phyloP scores from a whole-genome alignment of 1,284 basidiomycete genomes.

The Puccinia hordei region DNA sequence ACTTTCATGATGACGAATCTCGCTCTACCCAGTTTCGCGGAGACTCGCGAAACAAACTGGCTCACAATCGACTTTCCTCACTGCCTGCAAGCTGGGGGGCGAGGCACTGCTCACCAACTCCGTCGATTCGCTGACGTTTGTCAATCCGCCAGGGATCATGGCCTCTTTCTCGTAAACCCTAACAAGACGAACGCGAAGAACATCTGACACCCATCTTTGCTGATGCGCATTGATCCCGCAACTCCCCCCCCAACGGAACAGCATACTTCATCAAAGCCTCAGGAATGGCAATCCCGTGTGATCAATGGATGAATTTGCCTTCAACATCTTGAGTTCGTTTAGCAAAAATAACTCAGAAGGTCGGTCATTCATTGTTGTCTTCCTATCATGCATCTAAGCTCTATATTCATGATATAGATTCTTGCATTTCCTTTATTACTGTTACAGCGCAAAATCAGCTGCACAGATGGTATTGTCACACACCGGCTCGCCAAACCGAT shows the following conservation, averaged over 20 bases:
- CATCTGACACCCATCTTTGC: conserved; percentile 64
- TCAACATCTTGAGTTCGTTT: conserved; percentile 57
- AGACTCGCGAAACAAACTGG: conserved; percentile 53
- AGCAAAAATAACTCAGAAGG: conserved; percentile 55
- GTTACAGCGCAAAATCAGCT: conserved; percentile 74
- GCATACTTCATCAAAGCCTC: conserved; percentile 54
- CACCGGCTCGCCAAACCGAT: conserved; percentile 89
- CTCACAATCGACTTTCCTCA: conserved; percentile 53
- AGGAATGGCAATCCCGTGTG: conserved; percentile 33
- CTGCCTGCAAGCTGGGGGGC: conserved; percentile 68
- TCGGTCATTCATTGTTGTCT: conserved; percentile 39
- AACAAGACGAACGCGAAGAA: conserved; percentile 81
- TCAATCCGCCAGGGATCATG: conserved; percentile 74
- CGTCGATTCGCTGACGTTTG: conserved; percentile 70
- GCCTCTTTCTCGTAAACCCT: conserved; percentile 87
- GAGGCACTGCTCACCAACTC: conserved; percentile 61
- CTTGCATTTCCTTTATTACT: neutral
- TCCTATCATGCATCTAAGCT: neutral
- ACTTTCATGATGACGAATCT: conserved; percentile 96
- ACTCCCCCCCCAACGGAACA: conserved; percentile 53
- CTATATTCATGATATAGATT: neutral
- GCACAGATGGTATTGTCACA: conserved; percentile 90
- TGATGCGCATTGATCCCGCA: conserved; percentile 57
- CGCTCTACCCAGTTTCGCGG: conserved; percentile 64
- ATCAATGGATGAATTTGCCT: conserved; percentile 57